Percentiles rank a stretch among this genome's conserved stretches.
Conservation (phyloP, 805 yeast genomes). For the Sugiyamaella lignohabitans region DNA sequence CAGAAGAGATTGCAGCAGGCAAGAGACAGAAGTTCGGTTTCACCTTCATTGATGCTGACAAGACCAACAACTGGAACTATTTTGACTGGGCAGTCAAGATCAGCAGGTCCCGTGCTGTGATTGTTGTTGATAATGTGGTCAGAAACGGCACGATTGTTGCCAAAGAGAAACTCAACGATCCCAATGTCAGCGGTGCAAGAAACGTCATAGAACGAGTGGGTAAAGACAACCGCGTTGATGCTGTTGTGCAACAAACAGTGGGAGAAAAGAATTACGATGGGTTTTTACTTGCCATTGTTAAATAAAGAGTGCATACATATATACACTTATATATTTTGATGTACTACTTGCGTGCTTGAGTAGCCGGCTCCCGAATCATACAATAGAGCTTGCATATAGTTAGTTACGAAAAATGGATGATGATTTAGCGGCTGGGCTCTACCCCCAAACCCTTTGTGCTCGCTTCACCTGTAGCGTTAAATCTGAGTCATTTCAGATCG, state of each 20-base stretch:
- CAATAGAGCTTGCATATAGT: background rate
- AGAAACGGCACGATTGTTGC: conserved; percentile 10
- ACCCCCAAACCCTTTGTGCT: too few relatives aligned
- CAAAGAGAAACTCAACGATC: background rate
- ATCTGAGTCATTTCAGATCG: too few relatives aligned
- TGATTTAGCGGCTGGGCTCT: background rate
- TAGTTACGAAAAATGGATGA: too few relatives aligned
- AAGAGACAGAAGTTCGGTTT: conserved; percentile 8
- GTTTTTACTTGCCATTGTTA: conserved; percentile 13
- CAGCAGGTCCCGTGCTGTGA: conserved; percentile 7
- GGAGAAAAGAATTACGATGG: conserved; percentile 14
- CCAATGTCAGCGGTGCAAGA: conserved; percentile 6
- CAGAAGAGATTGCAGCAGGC: background rate
- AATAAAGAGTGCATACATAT: conserved; percentile 3
- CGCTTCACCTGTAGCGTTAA: too few relatives aligned
- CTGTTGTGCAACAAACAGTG: conserved; percentile 14
- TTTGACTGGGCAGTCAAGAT: conserved; percentile 16
- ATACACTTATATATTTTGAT: too few relatives aligned
- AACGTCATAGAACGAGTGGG: conserved; percentile 8
- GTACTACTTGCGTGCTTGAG: too few relatives aligned
- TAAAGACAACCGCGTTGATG: conserved; percentile 10
- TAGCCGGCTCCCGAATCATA: background rate
- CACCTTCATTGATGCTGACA: conserved; percentile 17
- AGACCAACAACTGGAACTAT: conserved; percentile 10
- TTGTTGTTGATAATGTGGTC: conserved; percentile 14